Percentiles rank a stretch among this genome's conserved stretches.
These are phyloP conservation scores for Coemansia sp. DNA, from an alignment of 192 early-diverging fungal genomes.

Conservation along the genomic window DNA sequence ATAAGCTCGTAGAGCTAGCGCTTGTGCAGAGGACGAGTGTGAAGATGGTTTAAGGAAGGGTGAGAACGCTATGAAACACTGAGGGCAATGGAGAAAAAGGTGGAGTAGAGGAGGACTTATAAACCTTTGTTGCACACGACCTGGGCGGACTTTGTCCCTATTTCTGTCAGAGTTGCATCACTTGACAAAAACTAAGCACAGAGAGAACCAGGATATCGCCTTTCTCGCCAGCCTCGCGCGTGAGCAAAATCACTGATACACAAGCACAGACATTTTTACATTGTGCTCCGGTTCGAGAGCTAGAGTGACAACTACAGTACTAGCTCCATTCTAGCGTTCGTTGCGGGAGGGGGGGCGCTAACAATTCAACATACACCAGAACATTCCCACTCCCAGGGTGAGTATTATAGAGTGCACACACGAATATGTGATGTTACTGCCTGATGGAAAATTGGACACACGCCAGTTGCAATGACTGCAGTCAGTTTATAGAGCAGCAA, in stretches of 20 bases:
- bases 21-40: background rate
- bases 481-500: conserved; percentile 1
- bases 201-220: background rate
- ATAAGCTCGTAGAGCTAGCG: background rate
- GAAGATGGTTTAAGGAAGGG: background rate
- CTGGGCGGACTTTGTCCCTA: background rate
- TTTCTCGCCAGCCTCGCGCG: background rate
- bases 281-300: background rate
- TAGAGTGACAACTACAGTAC: background rate
- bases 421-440: conserved; percentile 3
- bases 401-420: background rate
- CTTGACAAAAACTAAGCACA: background rate
- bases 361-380: background rate
- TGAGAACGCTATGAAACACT: background rate
- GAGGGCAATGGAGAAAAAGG: background rate
- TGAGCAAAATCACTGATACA: background rate
- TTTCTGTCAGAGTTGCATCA: conserved; percentile 10
- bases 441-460: background rate
- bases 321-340: background rate
- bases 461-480: conserved; percentile 2
- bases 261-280: background rate
- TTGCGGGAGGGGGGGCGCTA: background rate
- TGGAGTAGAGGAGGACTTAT: background rate
- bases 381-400: background rate
- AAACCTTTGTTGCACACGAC: background rate